These are phyloP conservation scores for Closterium sp. DNA, from an alignment of 139 green algal genomes.

Conservation along the genomic window DNA sequence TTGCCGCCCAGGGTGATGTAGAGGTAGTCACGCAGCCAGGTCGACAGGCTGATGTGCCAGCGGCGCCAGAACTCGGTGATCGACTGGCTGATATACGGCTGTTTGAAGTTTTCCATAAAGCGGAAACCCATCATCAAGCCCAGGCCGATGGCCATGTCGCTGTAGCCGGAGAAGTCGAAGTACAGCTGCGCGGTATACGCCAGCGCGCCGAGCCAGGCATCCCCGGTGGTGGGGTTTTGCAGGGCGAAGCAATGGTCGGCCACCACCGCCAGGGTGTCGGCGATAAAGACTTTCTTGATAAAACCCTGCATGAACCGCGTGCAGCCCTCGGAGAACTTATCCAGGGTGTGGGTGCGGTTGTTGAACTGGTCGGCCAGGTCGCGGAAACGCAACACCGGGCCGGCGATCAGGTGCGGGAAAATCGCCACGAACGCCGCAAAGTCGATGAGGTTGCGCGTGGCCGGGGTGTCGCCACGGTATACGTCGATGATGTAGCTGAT, in stretches of 20 bases:
- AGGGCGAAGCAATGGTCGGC: background rate
- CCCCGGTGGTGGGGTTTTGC: background rate
- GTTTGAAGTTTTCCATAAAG: background rate
- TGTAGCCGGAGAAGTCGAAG: background rate
- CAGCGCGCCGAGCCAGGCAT: background rate
- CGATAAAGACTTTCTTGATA: background rate
- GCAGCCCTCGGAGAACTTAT: background rate
- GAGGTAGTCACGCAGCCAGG: background rate
- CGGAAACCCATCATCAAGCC: background rate
- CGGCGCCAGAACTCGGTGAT: background rate
- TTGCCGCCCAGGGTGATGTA: background rate
- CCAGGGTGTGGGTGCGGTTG: background rate
- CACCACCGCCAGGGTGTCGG: background rate
- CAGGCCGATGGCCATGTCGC: background rate
- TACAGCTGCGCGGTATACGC: background rate
- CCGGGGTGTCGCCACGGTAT: background rate
- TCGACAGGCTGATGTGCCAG: background rate
- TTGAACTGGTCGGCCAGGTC: background rate
- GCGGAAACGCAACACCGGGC: background rate
- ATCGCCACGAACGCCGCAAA: background rate
- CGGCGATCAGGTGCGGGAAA: background rate
- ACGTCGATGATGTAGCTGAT: background rate
- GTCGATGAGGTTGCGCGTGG: background rate
- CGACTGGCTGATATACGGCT: background rate
- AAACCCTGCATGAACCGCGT: background rate